A percentile compares a stretch with the other conserved stretches of the same genome.
Conservation (phyloP, 2,329 filamentous ascomycete species). For the Aspergillus neotritici region DNA sequence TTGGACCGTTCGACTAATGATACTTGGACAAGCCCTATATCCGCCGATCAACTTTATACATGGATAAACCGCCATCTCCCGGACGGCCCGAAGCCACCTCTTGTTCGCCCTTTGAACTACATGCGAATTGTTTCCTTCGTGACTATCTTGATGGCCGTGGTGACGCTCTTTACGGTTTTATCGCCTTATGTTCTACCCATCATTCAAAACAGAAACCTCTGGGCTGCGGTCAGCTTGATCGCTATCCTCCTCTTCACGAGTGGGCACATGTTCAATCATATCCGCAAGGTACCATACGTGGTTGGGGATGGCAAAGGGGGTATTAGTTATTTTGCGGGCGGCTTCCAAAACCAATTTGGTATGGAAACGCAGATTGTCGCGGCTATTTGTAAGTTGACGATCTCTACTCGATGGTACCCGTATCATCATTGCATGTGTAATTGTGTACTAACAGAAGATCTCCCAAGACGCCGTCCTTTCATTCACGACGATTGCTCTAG, state of each 20-base stretch:
- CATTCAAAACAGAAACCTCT: conserved; percentile 84
- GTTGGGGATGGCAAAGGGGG: conserved; percentile 77
- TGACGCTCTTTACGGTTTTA: conserved; percentile 64
- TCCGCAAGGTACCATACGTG: conserved; percentile 91
- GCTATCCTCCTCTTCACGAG: conserved; percentile 87
- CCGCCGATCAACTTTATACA: conserved; percentile 69
- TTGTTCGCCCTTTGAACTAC: conserved; percentile 85
- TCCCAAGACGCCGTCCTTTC: conserved; percentile 67
- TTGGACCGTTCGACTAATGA: not conserved
- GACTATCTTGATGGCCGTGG: conserved; percentile 62
- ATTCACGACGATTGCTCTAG: conserved; percentile 85
- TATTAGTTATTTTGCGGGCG: conserved; percentile 80
- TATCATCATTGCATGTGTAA: not conserved
- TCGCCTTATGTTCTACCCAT: conserved; percentile 76
- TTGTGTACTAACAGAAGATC: conserved; percentile 13
- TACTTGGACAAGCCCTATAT: conserved; percentile 52
- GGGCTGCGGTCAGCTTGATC: conserved; percentile 86
- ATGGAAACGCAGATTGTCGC: conserved; percentile 94
- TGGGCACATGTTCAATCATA: conserved; percentile 99
- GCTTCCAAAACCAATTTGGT: conserved; percentile 90
- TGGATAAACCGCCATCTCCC: conserved; percentile 78
- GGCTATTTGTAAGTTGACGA: conserved; percentile 69
- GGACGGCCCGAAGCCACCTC: conserved; percentile 67
- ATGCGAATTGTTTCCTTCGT: conserved; percentile 63
- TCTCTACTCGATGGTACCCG: not conserved